Evolutionary conservation across 306 rosid genomes (phyloP).

Genomic region (Cucurbita pepo): DNA sequence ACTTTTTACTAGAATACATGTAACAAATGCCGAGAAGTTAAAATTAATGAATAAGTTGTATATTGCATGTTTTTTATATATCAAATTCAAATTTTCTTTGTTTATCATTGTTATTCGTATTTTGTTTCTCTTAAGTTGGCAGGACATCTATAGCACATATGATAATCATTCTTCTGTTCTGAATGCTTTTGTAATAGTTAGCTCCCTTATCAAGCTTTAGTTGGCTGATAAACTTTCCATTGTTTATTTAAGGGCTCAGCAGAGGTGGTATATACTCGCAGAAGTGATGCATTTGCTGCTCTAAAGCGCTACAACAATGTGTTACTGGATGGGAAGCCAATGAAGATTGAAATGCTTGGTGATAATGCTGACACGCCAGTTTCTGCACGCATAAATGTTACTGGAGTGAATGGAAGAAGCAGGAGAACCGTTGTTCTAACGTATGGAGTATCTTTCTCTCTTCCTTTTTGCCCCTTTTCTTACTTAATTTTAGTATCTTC

Average conservation of each 20-base stretch:
- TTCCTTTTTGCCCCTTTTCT: background rate
- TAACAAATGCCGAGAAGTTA: background rate
- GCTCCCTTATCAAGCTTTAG: background rate
- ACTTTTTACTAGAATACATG: background rate
- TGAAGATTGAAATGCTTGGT: constrained; percentile 89
- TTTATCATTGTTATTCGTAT: background rate
- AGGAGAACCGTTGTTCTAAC: constrained; percentile 72
- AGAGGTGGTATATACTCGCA: constrained; percentile 74
- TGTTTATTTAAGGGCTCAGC: constrained; percentile 63
- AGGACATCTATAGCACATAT: background rate
- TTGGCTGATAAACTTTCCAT: background rate
- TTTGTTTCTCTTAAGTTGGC: background rate
- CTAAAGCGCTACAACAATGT: constrained; percentile 78
- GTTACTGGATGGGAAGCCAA: constrained; percentile 80
- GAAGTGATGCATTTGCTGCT: constrained; percentile 98
- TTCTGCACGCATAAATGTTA: constrained; percentile 74
- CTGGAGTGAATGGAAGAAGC: constrained; percentile 63
- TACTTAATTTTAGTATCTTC: background rate
- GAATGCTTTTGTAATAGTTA: background rate
- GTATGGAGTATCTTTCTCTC: constrained; percentile 25
- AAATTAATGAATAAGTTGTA: background rate
- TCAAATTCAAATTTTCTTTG: too few relatives aligned
- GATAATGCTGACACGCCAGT: constrained; percentile 44
- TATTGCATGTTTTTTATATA: background rate
- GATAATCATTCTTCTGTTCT: background rate